These are phyloP conservation scores for Dioscorea zingiberensis DNA, from an alignment of 106 monocot genomes.

Conservation along the genomic window DNA sequence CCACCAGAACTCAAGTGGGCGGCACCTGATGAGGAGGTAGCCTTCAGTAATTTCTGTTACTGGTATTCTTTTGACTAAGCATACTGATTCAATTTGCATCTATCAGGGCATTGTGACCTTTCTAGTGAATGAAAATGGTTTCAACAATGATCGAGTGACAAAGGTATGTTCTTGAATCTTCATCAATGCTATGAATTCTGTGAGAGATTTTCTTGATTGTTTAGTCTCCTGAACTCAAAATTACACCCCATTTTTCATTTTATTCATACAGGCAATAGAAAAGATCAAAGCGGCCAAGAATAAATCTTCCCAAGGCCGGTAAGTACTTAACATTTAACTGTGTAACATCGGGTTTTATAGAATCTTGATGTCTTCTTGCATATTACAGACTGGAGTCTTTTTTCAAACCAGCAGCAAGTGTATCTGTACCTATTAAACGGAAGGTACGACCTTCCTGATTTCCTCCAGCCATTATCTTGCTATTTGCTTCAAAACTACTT, in stretches of 20 bases:
- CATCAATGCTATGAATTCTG: not conserved
- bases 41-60: not conserved
- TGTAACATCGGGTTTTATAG: not conserved
- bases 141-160: conserved; percentile 72
- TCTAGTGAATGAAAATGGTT: conserved; percentile 87
- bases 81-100: conserved; percentile 3
- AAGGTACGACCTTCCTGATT: conserved; percentile 41
- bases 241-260: no score
- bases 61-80: not conserved
- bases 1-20: conserved; percentile 79
- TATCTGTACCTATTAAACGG: conserved; percentile 58
- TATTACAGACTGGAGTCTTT: conserved; percentile 83
- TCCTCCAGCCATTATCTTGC: not conserved
- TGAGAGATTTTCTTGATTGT: not conserved
- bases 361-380: not conserved
- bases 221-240: not conserved
- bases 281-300: conserved; percentile 96
- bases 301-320: conserved; percentile 76
- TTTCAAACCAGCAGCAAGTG: conserved; percentile 62
- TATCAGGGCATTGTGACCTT: conserved; percentile 68
- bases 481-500: not conserved
- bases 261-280: conserved; percentile 53
- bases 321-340: conserved; percentile 6
- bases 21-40: conserved; percentile 86
- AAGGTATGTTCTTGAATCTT: conserved; percentile 67